Percentiles rank a stretch among this genome's conserved stretches.
Evolutionary conservation across 2,329 filamentous ascomycete genomes (phyloP).

Genomic region (Albophoma yamanashiensis): DNA sequence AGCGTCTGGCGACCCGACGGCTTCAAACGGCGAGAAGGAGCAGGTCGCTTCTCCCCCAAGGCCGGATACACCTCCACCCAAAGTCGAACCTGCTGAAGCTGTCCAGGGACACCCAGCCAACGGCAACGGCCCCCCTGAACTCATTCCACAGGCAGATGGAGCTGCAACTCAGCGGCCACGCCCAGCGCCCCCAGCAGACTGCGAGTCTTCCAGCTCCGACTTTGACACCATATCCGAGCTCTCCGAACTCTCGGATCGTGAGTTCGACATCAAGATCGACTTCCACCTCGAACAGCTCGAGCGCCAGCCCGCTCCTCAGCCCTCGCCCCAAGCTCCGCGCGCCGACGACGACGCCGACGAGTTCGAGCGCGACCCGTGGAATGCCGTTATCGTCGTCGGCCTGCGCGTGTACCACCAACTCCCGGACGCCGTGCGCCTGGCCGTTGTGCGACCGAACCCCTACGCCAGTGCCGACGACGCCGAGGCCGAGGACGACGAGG

Average conservation of each 20-base stretch:
- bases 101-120: neutral
- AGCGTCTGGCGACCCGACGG: neutral
- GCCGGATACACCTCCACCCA: no score
- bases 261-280: constrained; percentile 23
- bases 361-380: constrained; percentile 48
- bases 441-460: constrained; percentile 26
- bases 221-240: constrained; percentile 16
- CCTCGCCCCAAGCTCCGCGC: neutral
- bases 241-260: constrained; percentile 28
- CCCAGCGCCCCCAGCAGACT: neutral
- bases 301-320: constrained; percentile 4
- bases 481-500: constrained; percentile 11
- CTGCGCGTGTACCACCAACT: constrained; percentile 49
- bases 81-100: neutral
- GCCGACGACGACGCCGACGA: constrained; percentile 39
- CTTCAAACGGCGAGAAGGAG: neutral
- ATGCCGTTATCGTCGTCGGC: constrained; percentile 51
- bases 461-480: constrained; percentile 15
- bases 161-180: neutral
- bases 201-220: constrained; percentile 12
- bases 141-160: neutral
- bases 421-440: constrained; percentile 23
- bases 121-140: neutral
- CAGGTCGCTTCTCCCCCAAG: neutral
- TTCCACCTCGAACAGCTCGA: constrained; percentile 3